Evolutionary conservation across 2,329 filamentous ascomycete genomes (phyloP), one percentile per base, ranked within the genome.

Genomic region (Botrytis tulipae): DNA sequence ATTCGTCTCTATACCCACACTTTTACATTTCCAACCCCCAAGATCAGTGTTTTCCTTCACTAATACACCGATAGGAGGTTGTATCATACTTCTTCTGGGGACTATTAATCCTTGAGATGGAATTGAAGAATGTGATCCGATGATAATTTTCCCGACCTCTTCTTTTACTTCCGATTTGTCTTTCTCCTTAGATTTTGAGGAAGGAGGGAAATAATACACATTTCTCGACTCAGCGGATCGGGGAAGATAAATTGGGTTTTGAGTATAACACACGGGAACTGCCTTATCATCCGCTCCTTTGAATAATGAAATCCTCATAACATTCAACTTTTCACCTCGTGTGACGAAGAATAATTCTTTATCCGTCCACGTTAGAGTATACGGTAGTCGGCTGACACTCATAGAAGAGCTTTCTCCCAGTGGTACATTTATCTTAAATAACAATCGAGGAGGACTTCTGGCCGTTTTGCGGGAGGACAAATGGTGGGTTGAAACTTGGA

Each of bases 281-380:
- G 20, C 44, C 9, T 63, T 57, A 20, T 46, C 46, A 12, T 71
- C 60, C 22, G n/a, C 32, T 6, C 42, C 12, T 25, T 54, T 51
- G 25, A 65, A 71, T 25, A 71, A 42, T 32, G 70, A 60, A 25
- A 71, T 71, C 20, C 40, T 40, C 22, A 71, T 37, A 57, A 71
- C 44, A 54, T 44, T 37, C 18, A 71, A 37, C 60, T 51, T 14
- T 25, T 35, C n/a, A 18, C 70, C 70, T 6, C 60, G n/a, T 8
- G 59, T 71, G 7, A 63, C 46, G 1, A 72, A 60, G n/a, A 67
- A 67, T 1, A 72, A 6, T 67, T 72, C 70, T 59, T 20, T 57
- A 29, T 22, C 20, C 8, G 29, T 35, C 70, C 61, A 72, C 20
- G 44, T 65, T 16, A 72, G 14, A 22, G 44, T 72, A 20, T 66